Evolutionary conservation across 2,329 filamentous ascomycete genomes (phyloP).

Genomic region (Alternaria rosae): DNA sequence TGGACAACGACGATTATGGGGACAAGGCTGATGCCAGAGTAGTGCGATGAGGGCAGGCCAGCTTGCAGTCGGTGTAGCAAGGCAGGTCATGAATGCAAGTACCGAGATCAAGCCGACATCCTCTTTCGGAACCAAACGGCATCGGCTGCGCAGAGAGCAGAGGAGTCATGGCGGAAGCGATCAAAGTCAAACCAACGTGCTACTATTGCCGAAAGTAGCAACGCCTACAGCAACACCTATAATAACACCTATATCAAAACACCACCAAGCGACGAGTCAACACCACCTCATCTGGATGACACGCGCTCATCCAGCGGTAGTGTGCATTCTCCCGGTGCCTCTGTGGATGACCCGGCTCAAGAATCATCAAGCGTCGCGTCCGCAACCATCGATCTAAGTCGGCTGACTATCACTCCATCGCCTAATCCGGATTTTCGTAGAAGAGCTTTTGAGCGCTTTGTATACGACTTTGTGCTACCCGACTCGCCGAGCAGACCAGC

Average conservation of each 20-base stretch:
- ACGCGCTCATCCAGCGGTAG: slow-evolving; percentile 14
- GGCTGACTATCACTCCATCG: slow-evolving; percentile 20
- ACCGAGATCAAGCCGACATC: slow-evolving; percentile 43
- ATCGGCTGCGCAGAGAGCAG: slow-evolving; percentile 43
- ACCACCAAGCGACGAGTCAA: slow-evolving; percentile 20
- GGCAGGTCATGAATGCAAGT: slow-evolving; percentile 38
- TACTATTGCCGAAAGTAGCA: slow-evolving; percentile 17
- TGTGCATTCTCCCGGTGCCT: slow-evolving; percentile 9
- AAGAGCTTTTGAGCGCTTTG: slow-evolving; percentile 40
- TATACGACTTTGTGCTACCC: slow-evolving; percentile 42
- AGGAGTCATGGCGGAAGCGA: slow-evolving; percentile 45
- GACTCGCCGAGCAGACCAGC: slow-evolving; percentile 24
- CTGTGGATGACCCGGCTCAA: slow-evolving; percentile 1
- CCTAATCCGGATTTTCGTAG: slow-evolving; percentile 29
- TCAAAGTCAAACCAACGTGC: slow-evolving; percentile 37
- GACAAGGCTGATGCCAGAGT: slow-evolving; percentile 5
- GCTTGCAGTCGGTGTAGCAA: slow-evolving; percentile 41
- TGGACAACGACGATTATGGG: not conserved
- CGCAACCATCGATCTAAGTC: slow-evolving; percentile 14
- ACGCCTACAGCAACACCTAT: not conserved
- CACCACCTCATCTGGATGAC: slow-evolving; percentile 13
- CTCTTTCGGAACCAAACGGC: slow-evolving; percentile 46
- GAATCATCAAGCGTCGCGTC: not conserved
- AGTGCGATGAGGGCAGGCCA: slow-evolving; percentile 47
- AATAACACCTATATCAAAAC: slow-evolving; percentile 20